Evolutionary conservation across 441 rosid species (phyloP), one percentile per base, ranked within the genome.

Genomic region (Gossypium davidsonii): DNA sequence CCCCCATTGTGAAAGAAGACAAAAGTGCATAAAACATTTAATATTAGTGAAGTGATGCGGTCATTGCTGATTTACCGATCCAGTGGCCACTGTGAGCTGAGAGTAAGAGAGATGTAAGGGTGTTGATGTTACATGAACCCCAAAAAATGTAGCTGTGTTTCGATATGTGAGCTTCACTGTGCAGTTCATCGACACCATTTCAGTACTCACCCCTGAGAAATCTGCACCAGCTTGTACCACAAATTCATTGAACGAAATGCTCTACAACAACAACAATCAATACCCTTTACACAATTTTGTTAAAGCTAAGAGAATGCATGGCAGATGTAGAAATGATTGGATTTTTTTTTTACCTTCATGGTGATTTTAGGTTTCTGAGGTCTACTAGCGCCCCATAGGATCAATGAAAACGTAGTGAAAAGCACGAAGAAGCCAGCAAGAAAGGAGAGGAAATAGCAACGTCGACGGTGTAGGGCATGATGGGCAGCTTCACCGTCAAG

Each of bases 161-260:
- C 77, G 83, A 58, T 79, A 83, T 6, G 76, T 81, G 11, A 85
- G 65, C 73, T 74, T 83, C 46, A 83, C 81, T 2, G 82, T 77
- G 79, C 81, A 85, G 77, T 83, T 85, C 76, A 83, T 67, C 5
- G 82, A 76, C 75, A 85, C 82, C 88, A 85, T 83, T 2, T 76
- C 79, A 0, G 88, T 85, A 20, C 85, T 72, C 21, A 85, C 86
- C 31, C 88, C 88, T 0, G 86, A 77, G 58, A 14, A 53, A 71
- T 85, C 88, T 42, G 74, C 21, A 31, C 88, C 88, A 4, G 88
- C 86, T 70, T 85, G 88, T 3, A 85, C 78, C 64, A 58, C 74
- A 62, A 85, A 83, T 65, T 76, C 78, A 23, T 81, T 67, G 68
- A 85, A 83, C 26, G 28, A 67, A 18, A 85, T 83, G 59, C 82